phyloP scores from a whole-genome alignment of 805 yeast species.

The Torulaspora quercuum region DNA sequence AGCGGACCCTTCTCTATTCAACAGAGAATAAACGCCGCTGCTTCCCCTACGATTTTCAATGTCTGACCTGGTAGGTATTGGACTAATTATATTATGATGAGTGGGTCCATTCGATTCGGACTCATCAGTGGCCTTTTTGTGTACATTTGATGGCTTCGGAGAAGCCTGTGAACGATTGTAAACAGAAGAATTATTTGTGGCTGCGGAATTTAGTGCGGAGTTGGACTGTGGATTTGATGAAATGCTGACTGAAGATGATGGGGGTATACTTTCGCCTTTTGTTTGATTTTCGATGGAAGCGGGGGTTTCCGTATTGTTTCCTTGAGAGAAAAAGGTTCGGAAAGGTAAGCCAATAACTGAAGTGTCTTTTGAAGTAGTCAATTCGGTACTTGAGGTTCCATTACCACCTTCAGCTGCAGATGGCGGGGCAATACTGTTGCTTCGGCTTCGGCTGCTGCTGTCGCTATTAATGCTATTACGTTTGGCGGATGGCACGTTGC shows the following conservation, averaged over 20 bases:
- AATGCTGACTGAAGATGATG: too few relatives aligned
- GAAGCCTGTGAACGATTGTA: slow-evolving; percentile 5
- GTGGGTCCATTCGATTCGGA: slow-evolving; percentile 1
- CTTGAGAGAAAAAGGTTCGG: slow-evolving; percentile 9
- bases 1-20: slow-evolving; percentile 17
- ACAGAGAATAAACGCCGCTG: slow-evolving; percentile 24
- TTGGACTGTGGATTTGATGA: too few relatives aligned
- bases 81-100: slow-evolving; percentile 15
- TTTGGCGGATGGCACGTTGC: slow-evolving; percentile 1
- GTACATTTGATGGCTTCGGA: neutral
- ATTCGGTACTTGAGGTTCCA: slow-evolving; percentile 1
- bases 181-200: slow-evolving; percentile 2
- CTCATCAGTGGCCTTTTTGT: slow-evolving; percentile 1
- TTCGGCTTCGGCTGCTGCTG: slow-evolving; percentile 10
- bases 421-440: slow-evolving; percentile 1
- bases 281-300: slow-evolving; percentile 3
- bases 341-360: slow-evolving; percentile 10
- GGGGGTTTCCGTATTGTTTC: neutral
- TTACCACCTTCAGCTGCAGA: slow-evolving; percentile 1
- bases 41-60: slow-evolving; percentile 14
- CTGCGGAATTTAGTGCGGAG: too few relatives aligned
- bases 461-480: slow-evolving; percentile 11
- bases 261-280: slow-evolving; percentile 2
- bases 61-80: slow-evolving; percentile 16
- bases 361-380: slow-evolving; percentile 6